Evolutionary conservation across 1,284 basidiomycete genomes (phyloP).

Genomic region (Trichosporon sp.): DNA sequence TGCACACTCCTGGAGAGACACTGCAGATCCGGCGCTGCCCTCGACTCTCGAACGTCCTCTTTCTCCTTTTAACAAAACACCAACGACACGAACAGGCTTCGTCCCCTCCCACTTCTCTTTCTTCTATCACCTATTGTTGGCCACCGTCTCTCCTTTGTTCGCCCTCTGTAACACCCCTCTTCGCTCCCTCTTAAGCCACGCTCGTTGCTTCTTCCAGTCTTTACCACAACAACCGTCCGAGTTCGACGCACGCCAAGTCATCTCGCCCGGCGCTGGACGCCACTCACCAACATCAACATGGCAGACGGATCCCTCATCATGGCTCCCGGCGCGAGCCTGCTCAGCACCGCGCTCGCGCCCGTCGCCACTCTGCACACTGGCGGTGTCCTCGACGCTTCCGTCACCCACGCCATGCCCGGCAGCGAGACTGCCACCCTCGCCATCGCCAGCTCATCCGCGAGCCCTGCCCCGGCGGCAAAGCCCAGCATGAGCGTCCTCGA

Average conservation of each 20-base stretch:
- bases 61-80: neutral
- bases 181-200: neutral
- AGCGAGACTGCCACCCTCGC: neutral
- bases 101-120: neutral
- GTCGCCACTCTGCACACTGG: neutral
- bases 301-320: neutral
- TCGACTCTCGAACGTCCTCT: neutral
- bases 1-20: neutral
- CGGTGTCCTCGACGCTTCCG: neutral
- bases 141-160: neutral
- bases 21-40: neutral
- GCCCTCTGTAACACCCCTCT: neutral
- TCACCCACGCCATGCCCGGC: neutral
- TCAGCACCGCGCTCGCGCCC: neutral
- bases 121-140: neutral
- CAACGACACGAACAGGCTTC: neutral
- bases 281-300: neutral
- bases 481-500: constrained; percentile 6
- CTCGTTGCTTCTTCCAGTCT: neutral
- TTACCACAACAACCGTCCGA: too few relatives aligned
- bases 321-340: constrained; percentile 1
- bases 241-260: neutral
- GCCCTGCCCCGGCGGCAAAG: neutral
- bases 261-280: neutral
- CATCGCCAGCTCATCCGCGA: neutral